Base-by-base conservation (phyloP, 768 basidiomycete species). In the Pleurotus citrinopileatus region DNA sequence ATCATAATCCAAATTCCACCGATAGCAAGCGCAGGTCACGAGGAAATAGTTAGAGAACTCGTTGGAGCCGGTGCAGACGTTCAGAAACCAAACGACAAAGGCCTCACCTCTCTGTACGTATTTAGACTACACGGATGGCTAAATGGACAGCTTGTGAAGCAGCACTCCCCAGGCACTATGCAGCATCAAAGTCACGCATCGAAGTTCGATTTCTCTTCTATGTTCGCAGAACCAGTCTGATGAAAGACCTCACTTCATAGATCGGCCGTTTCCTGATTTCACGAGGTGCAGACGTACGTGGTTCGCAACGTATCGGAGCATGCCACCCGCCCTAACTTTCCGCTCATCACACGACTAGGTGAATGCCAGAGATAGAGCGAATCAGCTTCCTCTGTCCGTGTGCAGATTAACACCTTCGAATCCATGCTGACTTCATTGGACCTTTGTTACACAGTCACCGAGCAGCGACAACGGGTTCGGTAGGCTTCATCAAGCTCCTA, bases 401-500 rank as follows among this genome's bases (percentile, higher is more conserved):
- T 29, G 38, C 38, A 19, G 7, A 40, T 26, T 52, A 55, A 36
- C 40, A 37, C 50, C 57, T 61, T 59, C 52, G 59, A 47, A 60
- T 61, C 51, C 44, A 53, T 61, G 62, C 60, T 61, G 32, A 47
- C 54, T 61, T 59, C 61, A 52, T 56, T 60, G 57, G 56, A 44
- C 42, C 28, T 20, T 9, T 42, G 55, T 52, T 52, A 59, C 53
- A 36, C 59, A 95, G 92, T 48, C 97, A 99, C 71, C 89, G 97
- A 56, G 97, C 97, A 43, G 93, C 95, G 9, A 95, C 97, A 5
- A 98, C 91, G 12, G 97, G 97, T 27, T 93, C 94, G 20, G 83
- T 84, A 8, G 91, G 91, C 5, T 96, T 98, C 67, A 82, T 98
- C 53, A 80, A 79, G 25, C 75, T 99, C 38, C 78, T 99, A n/a